Base-by-base conservation (phyloP, 169 alveolate genomes). In the Theileria luwenshuni region DNA sequence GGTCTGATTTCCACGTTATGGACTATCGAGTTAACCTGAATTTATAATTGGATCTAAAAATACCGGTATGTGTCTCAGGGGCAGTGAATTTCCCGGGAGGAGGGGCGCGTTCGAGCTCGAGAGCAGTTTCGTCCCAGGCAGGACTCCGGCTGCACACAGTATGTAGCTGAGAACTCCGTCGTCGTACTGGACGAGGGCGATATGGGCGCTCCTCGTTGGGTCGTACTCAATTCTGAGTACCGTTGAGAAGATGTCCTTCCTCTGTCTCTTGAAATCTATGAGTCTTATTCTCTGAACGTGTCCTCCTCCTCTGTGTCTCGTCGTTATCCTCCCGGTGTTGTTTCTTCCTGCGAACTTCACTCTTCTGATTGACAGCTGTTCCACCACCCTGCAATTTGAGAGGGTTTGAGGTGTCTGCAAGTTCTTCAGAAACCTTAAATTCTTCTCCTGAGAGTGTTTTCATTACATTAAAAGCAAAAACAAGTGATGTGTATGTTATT, bases 101-200 rank as follows among this genome's bases (percentile, higher is more conserved):
- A 94, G 91, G 71, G 86, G 87, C 3, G 97, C 97, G 47, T 68
- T 35, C 49, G 90, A 88, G 68, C 95, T 87, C 32, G 97, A 92
- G 19, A 94, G 62, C 38, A 94, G 76, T 51, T 89, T 87, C 74
- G 90, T 92, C 0, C 97, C 97, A 1, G 97, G 96, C 21, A 94
- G 84, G 49, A 91, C 70, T 12, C 94, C 88, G 43, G 86, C 88
- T 23, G 96, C 91, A 45, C 95, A 94, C 60, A 92, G 74, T 23
- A 94, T 90, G 84, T 94, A 94, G 49, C 95, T 90, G 60, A 94
- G 80, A 23, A 92, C 97, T 13, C 97, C 97, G 62, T 86, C 97
- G 56, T 90, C 93, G 75, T 94, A 92, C 85, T 94, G 97, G 30
- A 92, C 63, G 61, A 92, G 83, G 3, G 95, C 95, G 33, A 90